Conservation (phyloP, 768 basidiomycete genomes). For the Suillus plorans region DNA sequence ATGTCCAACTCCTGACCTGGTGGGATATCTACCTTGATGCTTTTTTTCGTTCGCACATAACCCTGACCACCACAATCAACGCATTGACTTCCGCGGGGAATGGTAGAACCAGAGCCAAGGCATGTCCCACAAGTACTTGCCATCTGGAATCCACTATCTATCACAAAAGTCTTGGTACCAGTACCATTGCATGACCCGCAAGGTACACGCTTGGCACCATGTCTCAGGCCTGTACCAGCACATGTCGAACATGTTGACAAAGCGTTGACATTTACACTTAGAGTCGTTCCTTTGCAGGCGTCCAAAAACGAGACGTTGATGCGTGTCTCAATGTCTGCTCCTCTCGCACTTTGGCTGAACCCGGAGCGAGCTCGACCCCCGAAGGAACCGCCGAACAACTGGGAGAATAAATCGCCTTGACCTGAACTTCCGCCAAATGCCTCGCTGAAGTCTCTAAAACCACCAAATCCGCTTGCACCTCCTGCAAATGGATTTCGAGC, state of each 20-base stretch:
- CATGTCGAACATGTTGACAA: constrained; percentile 85
- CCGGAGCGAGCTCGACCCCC: constrained; percentile 48
- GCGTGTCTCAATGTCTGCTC: constrained; percentile 80
- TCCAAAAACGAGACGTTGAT: constrained; percentile 86
- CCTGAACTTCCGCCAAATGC: constrained; percentile 48
- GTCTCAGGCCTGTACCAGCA: constrained; percentile 81
- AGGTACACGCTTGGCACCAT: constrained; percentile 76
- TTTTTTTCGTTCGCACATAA: constrained; percentile 77
- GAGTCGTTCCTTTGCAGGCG: constrained; percentile 85
- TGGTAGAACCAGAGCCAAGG: constrained; percentile 73
- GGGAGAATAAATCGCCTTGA: constrained; percentile 76
- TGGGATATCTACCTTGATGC: constrained; percentile 80
- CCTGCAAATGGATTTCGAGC: constrained; percentile 51
- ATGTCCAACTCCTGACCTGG: constrained; percentile 55
- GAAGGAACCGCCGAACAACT: constrained; percentile 73
- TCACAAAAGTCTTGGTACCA: constrained; percentile 84
- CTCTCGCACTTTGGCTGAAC: constrained; percentile 48
- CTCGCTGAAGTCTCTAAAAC: constrained; percentile 70
- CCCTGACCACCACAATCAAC: constrained; percentile 82
- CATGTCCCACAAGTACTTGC: constrained; percentile 86
- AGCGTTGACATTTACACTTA: constrained; percentile 74
- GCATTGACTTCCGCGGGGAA: constrained; percentile 80
- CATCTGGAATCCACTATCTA: constrained; percentile 97
- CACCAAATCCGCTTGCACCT: constrained; percentile 58
- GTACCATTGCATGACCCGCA: constrained; percentile 84